Percentiles rank a stretch among this genome's conserved stretches.
Evolutionary conservation across 495 filamentous ascomycete species (phyloP).

Genomic region (Patellaria atrata): DNA sequence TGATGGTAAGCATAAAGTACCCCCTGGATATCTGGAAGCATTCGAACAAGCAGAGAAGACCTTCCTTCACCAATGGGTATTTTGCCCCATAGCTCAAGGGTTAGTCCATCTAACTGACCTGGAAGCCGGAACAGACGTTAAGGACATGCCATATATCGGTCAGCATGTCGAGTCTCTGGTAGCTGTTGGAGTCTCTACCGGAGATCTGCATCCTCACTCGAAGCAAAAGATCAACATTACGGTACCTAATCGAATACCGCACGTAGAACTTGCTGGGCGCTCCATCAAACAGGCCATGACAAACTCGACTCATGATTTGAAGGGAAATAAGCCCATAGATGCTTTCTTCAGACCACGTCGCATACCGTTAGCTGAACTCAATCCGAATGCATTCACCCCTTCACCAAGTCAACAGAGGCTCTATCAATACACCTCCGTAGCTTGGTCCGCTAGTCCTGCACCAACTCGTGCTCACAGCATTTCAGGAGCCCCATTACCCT

Average conservation of each 20-base stretch:
- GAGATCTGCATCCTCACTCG: slow-evolving; percentile 80
- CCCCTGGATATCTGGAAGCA: slow-evolving; percentile 56
- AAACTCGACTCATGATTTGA: slow-evolving; percentile 38
- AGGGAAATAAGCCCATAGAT: slow-evolving; percentile 52
- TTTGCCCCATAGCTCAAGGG: slow-evolving; percentile 55
- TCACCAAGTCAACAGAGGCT: slow-evolving; percentile 53
- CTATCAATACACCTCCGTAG: slow-evolving; percentile 36
- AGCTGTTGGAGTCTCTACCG: slow-evolving; percentile 62
- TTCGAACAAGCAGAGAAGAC: slow-evolving; percentile 82
- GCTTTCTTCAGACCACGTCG: slow-evolving; percentile 65
- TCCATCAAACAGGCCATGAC: slow-evolving; percentile 18
- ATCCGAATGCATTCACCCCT: slow-evolving; percentile 67
- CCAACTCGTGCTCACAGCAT: slow-evolving; percentile 12
- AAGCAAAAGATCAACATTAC: slow-evolving; percentile 35
- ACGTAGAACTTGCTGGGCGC: slow-evolving; percentile 14
- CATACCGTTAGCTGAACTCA: slow-evolving; percentile 70
- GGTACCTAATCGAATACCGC: slow-evolving; percentile 4
- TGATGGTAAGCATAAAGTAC: slow-evolving; percentile 69
- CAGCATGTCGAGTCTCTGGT: slow-evolving; percentile 48
- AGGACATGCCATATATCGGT: slow-evolving; percentile 68
- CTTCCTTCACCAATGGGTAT: slow-evolving; percentile 89
- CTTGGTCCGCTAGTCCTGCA: slow-evolving; percentile 33
- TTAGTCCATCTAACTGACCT: slow-evolving; percentile 60
- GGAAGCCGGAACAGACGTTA: slow-evolving; percentile 41
- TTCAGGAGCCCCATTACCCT: slow-evolving; percentile 26